Evolutionary conservation across 2,329 filamentous ascomycete genomes (phyloP), one percentile per base, ranked within the genome.

Genomic region (Xylaria sp.): DNA sequence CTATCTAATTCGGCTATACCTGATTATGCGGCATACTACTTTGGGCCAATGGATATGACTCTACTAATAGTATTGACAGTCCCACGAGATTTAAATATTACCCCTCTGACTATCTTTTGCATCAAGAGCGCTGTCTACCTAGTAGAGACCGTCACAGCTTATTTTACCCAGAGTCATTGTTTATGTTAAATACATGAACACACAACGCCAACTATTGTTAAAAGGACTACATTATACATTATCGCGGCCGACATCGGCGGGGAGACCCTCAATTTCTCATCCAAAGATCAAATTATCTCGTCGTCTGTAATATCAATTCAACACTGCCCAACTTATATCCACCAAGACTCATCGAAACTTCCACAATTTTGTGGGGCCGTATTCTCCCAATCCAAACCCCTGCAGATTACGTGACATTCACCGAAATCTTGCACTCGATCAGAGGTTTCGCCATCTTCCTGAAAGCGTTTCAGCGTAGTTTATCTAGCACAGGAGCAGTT

Each of bases 321-420:
- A 59, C 29, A 39, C 36, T 33, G 10, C 39, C 54, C n/a, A 66
- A 45, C 38, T 65, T 11, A 45, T 62, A 62, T 63, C 59, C 54
- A 63, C 59, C 47, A 51, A 29, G 42, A 59, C 59, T 59, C 42
- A 49, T 54, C 20, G 15, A 58, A 53, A 29, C 45, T 53, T 45
- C 36, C 20, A 49, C 3, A 25, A 39, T 49, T 59, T 54, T 38
- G 60, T 60, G 65, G 60, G 29, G 36, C 55, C 5, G 13, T 38
- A 27, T 49, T 51, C 53, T 61, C 38, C 59, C 39, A 44, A 51
- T 56, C 51, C 27, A 53, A 25, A 44, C 65, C 55, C 63, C 55
- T 59, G 65, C 60, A 67, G 38, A 66, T 59, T 63, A 31, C 64
- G 64, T 44, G 49, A 66, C 59, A 58, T 59, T 66, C 64, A 66